Base-by-base conservation (phyloP, 1,284 basidiomycete species). In the Malassezia globosa region DNA sequence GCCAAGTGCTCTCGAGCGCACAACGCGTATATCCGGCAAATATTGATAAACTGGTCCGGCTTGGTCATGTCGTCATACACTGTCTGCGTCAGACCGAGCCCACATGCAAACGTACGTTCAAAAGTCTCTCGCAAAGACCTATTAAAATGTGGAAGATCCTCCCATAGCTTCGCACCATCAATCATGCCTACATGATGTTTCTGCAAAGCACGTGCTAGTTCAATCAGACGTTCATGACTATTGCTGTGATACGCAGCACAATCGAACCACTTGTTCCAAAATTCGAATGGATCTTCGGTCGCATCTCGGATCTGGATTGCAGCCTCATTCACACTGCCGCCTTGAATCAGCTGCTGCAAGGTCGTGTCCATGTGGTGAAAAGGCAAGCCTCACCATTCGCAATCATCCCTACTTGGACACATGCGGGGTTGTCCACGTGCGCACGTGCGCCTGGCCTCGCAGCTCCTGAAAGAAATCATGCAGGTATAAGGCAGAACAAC, bases 231-330 rank as follows among this genome's bases (percentile, higher is more conserved):
- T 16, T 46, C 43, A 14, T 46, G 43, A 6, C 19, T 26, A 3
- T 37, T 37, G n/a, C 11, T 10, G 13, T 36, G 23, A 8, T 27
- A 18, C 8, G 35, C 36, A 8, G 35, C 36, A 11, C 26, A 38
- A 26, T 23, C 34, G 11, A 46, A 25, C 43, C 34, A 46, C 21
- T 37, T 19, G 18, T 21, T 37, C 43, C 43, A 46, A 38, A 46
- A 46, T 14, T 26, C 8, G 21, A 46, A 46, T 4, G 43, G 35
- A 19, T 37, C 43, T n/a, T n/a, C n/a, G n/a, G n/a, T n/a, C n/a
- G n/a, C n/a, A n/a, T n/a, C n/a, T n/a, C n/a, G n/a, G n/a, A n/a
- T n/a, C n/a, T n/a, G n/a, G n/a, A n/a, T n/a, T n/a, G n/a, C n/a
- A n/a, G n/a, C n/a, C n/a, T n/a, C n/a, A n/a, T n/a, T n/a, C n/a